Evolutionary conservation across 306 rosid genomes (phyloP).

Genomic region (Cucurbita moschata): DNA sequence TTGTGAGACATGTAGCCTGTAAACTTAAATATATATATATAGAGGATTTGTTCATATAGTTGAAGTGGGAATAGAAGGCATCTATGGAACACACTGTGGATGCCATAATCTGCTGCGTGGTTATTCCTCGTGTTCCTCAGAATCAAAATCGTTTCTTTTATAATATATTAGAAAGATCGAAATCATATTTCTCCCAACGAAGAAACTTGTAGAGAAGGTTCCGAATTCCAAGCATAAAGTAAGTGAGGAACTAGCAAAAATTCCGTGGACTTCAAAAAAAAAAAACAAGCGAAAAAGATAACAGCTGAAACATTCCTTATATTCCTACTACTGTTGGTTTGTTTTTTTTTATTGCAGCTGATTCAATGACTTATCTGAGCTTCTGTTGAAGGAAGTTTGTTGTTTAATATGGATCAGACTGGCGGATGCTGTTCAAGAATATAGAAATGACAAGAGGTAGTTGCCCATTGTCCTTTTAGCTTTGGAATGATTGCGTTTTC

Average conservation of each 20-base stretch:
- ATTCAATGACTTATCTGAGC: not conserved
- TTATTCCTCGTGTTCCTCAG: not conserved
- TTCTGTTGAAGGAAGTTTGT: not conserved
- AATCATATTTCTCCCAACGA: not conserved
- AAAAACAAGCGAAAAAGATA: too few species aligned
- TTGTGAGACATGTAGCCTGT: not conserved
- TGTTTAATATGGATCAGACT: not conserved
- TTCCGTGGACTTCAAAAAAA: not conserved
- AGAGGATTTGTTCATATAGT: not conserved
- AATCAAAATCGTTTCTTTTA: not conserved
- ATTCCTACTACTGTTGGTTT: not conserved
- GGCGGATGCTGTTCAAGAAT: not conserved
- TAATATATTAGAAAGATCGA: not conserved
- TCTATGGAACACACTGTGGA: not conserved
- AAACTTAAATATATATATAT: not conserved
- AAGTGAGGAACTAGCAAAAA: not conserved
- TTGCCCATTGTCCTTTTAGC: not conserved
- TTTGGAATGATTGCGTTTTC: not conserved
- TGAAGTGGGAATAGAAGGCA: not conserved
- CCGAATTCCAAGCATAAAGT: not conserved
- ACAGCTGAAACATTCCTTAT: too few species aligned
- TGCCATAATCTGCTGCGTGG: not conserved
- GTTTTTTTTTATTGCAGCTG: not conserved
- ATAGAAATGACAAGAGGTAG: not conserved
- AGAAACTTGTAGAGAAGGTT: not conserved